Base-by-base conservation (phyloP, 2,329 filamentous ascomycete species). In the Harringtonia aguacate region DNA sequence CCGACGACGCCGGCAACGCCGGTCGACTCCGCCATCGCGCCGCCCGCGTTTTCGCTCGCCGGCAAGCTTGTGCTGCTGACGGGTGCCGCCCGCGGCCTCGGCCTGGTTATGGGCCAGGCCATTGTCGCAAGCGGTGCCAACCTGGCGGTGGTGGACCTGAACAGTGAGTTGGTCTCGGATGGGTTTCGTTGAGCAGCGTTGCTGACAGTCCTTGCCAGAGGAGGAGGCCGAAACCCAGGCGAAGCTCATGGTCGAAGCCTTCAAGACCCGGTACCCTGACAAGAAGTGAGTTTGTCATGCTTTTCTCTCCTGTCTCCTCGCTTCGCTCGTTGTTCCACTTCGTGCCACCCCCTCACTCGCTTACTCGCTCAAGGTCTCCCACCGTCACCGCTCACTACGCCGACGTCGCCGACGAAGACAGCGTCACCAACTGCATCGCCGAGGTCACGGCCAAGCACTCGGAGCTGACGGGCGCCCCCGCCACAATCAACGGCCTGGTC, bases 121-220 rank as follows among this genome's bases (percentile, higher is more conserved):
- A 77, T 95, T 63, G 84, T 95, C 43, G 81, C 86, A 43, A 92
- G 85, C 43, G 90, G 90, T 42, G 85, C 86, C 10, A 82, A 94
- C 61, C 73, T 95, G 49, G 90, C 90, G 35, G 85, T 97, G 62
- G 87, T 95, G 34, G 90, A 97, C 61, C 70, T 95, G 68, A 95
- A 97, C 67, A 84, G 86, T 90, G 9, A 64, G 53, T 38, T 29
- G 4, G 12, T 7, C 29, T 30, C n/a, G n/a, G n/a, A 27, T 33
- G 7, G 17, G 29, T 27, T 5, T 17, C 10, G 15, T 18, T 37
- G 35, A 4, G 17, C 17, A 28, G 34, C 14, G 30, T 2, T 15
- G 20, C 33, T 35, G 12, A 36, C 8, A 22, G 38, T 13, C 8
- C 28, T 13, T 10, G 3, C 3, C 56, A 90, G 86, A 85, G 69